phyloP scores from a whole-genome alignment of 805 yeast genomes.

The Pichia nakasei region DNA sequence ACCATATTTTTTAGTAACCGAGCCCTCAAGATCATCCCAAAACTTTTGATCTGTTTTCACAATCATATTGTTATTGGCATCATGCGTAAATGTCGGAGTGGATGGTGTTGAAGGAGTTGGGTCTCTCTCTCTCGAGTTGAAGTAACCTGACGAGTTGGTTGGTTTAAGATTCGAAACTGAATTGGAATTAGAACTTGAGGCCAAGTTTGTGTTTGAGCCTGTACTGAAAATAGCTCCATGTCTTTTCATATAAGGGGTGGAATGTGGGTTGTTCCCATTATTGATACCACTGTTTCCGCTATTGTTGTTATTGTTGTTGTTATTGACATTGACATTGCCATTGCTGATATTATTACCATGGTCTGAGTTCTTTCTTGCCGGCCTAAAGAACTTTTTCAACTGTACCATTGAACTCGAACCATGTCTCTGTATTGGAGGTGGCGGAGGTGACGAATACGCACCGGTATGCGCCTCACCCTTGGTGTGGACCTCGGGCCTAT shows the following conservation, averaged over 20 bases:
- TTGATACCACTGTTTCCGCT: neutral
- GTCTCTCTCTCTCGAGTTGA: neutral
- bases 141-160: neutral
- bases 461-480: too few relatives aligned
- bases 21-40: slow-evolving; percentile 44
- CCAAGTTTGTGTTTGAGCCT: neutral
- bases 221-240: too few relatives aligned
- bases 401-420: slow-evolving; percentile 48
- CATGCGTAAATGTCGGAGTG: slow-evolving; percentile 32
- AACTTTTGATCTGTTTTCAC: slow-evolving; percentile 29
- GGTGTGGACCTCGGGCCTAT: too few relatives aligned
- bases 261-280: neutral
- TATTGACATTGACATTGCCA: too few relatives aligned
- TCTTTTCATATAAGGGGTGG: neutral
- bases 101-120: slow-evolving; percentile 9
- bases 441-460: slow-evolving; percentile 3
- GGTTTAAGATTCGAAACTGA: slow-evolving; percentile 7
- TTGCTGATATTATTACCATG: neutral
- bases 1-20: slow-evolving; percentile 55
- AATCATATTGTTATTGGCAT: slow-evolving; percentile 32
- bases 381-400: slow-evolving; percentile 63
- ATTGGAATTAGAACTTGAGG: neutral
- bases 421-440: slow-evolving; percentile 11
- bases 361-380: slow-evolving; percentile 26
- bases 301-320: neutral